Conservation (phyloP, 2,329 filamentous ascomycete species). For the Penicillium griseofulvum region DNA sequence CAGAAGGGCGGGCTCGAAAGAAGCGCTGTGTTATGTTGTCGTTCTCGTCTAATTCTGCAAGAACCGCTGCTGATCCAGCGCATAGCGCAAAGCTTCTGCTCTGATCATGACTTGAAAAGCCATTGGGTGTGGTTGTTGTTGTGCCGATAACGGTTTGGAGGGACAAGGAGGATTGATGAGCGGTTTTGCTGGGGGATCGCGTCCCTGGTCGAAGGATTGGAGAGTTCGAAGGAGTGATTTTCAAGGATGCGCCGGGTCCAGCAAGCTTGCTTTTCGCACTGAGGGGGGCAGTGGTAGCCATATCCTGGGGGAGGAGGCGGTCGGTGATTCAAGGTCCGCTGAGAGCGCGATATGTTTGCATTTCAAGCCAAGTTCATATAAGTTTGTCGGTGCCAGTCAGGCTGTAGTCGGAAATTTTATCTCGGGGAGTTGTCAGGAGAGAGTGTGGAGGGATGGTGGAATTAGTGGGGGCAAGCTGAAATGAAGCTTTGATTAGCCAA, state of each 20-base stretch:
- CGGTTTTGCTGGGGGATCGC: conserved; percentile 59
- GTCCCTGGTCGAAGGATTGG: conserved; percentile 63
- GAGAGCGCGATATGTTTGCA: conserved; percentile 24
- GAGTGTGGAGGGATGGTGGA: background rate
- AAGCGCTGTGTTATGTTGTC: conserved; percentile 72
- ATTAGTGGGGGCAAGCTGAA: conserved; percentile 11
- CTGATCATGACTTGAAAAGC: conserved; percentile 76
- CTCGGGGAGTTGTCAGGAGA: conserved; percentile 2
- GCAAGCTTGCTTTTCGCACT: conserved; percentile 37
- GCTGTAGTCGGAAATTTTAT: background rate
- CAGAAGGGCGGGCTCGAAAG: conserved; percentile 76
- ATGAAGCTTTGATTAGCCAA: conserved; percentile 9
- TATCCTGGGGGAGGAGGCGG: conserved; percentile 26
- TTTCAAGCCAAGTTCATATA: conserved; percentile 32
- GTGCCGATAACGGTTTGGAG: conserved; percentile 86
- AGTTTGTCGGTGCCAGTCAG: background rate
- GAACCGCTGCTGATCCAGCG: conserved; percentile 88
- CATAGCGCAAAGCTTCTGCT: conserved; percentile 78
- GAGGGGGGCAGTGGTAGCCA: conserved; percentile 37
- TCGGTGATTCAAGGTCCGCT: conserved; percentile 30
- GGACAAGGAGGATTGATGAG: conserved; percentile 56
- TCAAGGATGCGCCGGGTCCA: conserved; percentile 47
- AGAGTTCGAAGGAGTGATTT: conserved; percentile 73
- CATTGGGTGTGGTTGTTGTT: conserved; percentile 78
- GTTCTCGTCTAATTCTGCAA: conserved; percentile 73